phyloP scores from a whole-genome alignment of 495 filamentous ascomycete genomes.

The Xanthoparmelia taractica region DNA sequence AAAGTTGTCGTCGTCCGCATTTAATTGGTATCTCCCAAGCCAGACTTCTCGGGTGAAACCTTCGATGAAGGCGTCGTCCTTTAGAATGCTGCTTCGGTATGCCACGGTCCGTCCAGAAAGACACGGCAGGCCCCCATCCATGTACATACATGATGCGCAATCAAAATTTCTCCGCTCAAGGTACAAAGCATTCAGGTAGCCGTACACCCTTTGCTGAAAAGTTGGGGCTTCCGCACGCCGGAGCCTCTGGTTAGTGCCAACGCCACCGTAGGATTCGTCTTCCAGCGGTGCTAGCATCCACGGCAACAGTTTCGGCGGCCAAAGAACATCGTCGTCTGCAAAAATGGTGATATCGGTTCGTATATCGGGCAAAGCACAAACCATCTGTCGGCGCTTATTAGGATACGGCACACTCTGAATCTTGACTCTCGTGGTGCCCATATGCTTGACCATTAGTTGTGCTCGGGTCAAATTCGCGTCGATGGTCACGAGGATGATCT shows the following conservation, averaged over 20 bases:
- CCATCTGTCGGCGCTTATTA: constrained; percentile 82
- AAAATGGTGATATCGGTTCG: constrained; percentile 67
- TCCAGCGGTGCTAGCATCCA: constrained; percentile 86
- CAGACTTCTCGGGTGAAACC: constrained; percentile 63
- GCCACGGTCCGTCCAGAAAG: constrained; percentile 82
- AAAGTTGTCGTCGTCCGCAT: constrained; percentile 80
- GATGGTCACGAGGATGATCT: constrained; percentile 58
- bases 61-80: constrained; percentile 62
- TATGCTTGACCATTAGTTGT: constrained; percentile 42
- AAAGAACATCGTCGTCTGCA: constrained; percentile 82
- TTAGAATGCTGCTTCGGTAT: constrained; percentile 73
- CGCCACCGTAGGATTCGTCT: constrained; percentile 65
- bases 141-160: constrained; percentile 74
- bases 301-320: constrained; percentile 65
- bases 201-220: constrained; percentile 53
- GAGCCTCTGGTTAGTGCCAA: constrained; percentile 74
- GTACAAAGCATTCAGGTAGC: constrained; percentile 74
- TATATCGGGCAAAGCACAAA: constrained; percentile 69
- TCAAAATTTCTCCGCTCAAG: constrained; percentile 83
- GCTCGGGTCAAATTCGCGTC: constrained; percentile 53
- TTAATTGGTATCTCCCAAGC: constrained; percentile 60
- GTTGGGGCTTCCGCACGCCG: constrained; percentile 54
- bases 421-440: constrained; percentile 47
- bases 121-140: constrained; percentile 81
- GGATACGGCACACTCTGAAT: constrained; percentile 50